Evolutionary conservation across 306 rosid genomes (phyloP).

Genomic region (Gynostemma pentaphyllum): DNA sequence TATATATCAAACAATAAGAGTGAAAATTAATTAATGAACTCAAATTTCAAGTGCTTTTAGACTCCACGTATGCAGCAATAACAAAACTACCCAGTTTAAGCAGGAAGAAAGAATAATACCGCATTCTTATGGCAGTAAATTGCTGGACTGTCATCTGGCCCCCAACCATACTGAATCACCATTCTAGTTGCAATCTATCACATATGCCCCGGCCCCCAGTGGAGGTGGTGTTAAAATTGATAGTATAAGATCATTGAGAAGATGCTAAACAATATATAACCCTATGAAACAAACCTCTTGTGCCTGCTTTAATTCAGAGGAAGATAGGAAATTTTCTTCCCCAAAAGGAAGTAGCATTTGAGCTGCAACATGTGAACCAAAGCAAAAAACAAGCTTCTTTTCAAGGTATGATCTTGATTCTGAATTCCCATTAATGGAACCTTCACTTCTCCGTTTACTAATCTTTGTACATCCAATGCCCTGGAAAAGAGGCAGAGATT

Average conservation of each 20-base stretch:
- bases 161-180: constrained; percentile 99
- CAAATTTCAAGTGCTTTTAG: neutral
- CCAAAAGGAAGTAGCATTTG: constrained; percentile 94
- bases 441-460: constrained; percentile 61
- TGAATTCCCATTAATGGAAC: constrained; percentile 44
- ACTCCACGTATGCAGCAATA: neutral
- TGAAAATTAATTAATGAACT: neutral
- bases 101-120: constrained; percentile 44
- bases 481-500: constrained; percentile 29
- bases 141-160: constrained; percentile 97
- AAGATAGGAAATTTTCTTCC: constrained; percentile 80
- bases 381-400: constrained; percentile 92
- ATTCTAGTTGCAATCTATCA: constrained; percentile 88
- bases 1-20: neutral
- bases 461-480: constrained; percentile 97
- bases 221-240: constrained; percentile 5
- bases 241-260: constrained; percentile 14
- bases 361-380: constrained; percentile 82
- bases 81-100: neutral
- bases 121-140: constrained; percentile 65
- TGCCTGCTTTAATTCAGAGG: constrained; percentile 70
- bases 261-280: constrained; percentile 11
- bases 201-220: constrained; percentile 9
- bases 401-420: constrained; percentile 96
- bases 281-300: constrained; percentile 62